phyloP scores from a whole-genome alignment of 352 stramenopile genomes.

The Phytophthora fragariaefolia region DNA sequence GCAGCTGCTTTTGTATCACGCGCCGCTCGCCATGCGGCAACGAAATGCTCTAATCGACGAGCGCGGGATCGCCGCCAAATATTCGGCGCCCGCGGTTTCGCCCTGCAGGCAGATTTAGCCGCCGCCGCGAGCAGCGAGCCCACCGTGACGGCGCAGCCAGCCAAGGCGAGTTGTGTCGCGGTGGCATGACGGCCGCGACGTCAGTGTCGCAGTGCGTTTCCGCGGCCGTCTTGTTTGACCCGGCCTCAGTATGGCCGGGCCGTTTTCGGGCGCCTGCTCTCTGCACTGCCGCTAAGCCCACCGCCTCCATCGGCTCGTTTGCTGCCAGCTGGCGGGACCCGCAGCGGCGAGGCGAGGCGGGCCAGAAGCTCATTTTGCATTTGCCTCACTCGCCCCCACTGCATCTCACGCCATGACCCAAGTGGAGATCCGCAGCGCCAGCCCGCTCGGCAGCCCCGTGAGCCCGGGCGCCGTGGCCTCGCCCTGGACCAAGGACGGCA shows the following conservation, averaged over 20 bases:
- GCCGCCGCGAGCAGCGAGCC: not conserved
- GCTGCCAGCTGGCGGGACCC: constrained; percentile 9
- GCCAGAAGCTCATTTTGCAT: constrained; percentile 32
- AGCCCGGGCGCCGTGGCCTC: constrained; percentile 45
- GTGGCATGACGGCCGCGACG: not conserved
- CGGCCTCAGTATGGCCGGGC: not conserved
- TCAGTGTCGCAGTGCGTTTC: not conserved
- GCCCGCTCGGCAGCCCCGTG: constrained; percentile 42
- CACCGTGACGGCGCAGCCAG: too few relatives aligned
- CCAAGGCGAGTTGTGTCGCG: too few relatives aligned
- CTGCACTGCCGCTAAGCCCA: not conserved
- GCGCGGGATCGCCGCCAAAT: constrained; percentile 29
- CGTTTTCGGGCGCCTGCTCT: not conserved
- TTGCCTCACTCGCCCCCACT: constrained; percentile 14
- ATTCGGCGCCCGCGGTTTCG: constrained; percentile 5
- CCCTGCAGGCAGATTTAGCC: not conserved
- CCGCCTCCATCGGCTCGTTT: constrained; percentile 1
- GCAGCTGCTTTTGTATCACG: constrained; percentile 29
- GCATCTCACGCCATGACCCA: constrained; percentile 30
- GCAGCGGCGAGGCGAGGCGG: not conserved
- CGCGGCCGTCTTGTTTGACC: not conserved
- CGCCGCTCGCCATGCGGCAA: not conserved
- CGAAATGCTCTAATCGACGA: not conserved
- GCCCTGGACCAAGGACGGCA: constrained; percentile 80
- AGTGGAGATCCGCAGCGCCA: constrained; percentile 30